These are phyloP conservation scores for Halophytophthora batemanensis DNA, from an alignment of 352 stramenopile genomes.

Conservation along the genomic window DNA sequence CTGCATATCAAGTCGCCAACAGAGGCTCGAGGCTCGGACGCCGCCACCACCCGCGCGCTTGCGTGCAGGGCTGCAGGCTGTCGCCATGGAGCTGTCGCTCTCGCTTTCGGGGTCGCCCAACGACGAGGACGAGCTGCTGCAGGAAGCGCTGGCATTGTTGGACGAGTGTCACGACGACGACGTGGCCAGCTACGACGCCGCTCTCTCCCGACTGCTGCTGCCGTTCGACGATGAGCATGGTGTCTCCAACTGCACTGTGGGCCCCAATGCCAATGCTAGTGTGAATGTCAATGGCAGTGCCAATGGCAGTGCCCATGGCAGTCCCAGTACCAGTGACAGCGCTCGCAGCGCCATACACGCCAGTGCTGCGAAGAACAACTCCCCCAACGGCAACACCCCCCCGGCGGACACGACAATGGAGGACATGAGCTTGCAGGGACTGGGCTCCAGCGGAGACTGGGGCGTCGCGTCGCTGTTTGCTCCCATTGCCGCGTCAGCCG, in stretches of 20 bases:
- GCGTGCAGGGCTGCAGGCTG: too few relatives aligned
- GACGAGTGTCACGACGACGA: constrained; percentile 30
- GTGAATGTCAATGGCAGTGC: too few relatives aligned
- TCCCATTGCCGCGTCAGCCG: background rate
- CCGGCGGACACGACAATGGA: constrained; percentile 12
- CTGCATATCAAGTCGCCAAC: too few relatives aligned
- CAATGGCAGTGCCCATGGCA: too few relatives aligned
- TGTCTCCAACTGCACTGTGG: constrained; percentile 26
- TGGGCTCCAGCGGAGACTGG: background rate
- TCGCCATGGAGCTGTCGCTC: constrained; percentile 27
- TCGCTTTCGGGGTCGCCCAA: constrained; percentile 23
- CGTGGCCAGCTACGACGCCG: constrained; percentile 25
- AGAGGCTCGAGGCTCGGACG: too few relatives aligned
- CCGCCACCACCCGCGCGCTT: too few relatives aligned
- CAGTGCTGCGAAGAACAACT: constrained; percentile 12
- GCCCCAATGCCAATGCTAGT: too few relatives aligned
- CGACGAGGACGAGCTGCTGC: constrained; percentile 36
- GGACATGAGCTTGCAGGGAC: background rate
- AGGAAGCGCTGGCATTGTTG: constrained; percentile 41
- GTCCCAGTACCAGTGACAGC: too few relatives aligned
- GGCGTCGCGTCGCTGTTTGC: background rate
- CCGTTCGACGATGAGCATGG: constrained; percentile 24
- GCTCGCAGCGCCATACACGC: too few relatives aligned
- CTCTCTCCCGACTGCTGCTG: constrained; percentile 35
- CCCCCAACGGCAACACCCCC: constrained; percentile 1